phyloP scores from a whole-genome alignment of 225 moss, liverwort and hornwort species.

The Neckera pumila region DNA sequence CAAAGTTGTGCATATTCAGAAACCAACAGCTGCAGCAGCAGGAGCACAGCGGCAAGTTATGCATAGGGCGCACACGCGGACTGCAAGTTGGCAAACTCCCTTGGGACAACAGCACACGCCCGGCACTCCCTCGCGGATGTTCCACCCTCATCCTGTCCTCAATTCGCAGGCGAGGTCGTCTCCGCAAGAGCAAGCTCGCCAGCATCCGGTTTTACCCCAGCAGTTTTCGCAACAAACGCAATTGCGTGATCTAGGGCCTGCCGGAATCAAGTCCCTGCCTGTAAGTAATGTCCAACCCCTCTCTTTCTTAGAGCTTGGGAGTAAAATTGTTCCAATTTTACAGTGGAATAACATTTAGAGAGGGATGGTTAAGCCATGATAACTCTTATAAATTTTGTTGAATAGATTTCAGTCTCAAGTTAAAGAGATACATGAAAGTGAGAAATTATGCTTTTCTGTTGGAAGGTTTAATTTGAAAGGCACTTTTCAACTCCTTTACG shows the following conservation, averaged over 20 bases:
- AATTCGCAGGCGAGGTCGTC: conserved; percentile 25
- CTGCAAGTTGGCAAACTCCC: conserved; percentile 22
- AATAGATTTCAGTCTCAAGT: not conserved
- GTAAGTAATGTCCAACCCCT: conserved; percentile 1
- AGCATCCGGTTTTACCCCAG: conserved; percentile 26
- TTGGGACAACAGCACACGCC: conserved; percentile 34
- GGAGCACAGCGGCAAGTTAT: conserved; percentile 22
- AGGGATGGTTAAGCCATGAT: not conserved
- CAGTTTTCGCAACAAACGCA: conserved; percentile 33
- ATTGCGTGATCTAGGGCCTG: conserved; percentile 21
- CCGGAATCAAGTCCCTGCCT: conserved; percentile 31
- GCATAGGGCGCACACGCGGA: conserved; percentile 33
- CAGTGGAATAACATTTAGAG: not conserved
- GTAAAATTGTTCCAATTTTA: not conserved
- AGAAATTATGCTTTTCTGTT: not conserved
- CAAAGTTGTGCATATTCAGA: conserved; percentile 18
- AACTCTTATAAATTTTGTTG: not conserved
- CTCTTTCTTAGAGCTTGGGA: not conserved
- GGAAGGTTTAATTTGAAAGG: not conserved
- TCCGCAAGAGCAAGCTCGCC: conserved; percentile 36
- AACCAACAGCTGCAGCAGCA: conserved; percentile 7
- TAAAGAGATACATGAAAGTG: not conserved
- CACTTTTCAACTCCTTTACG: not conserved
- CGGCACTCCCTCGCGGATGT: conserved; percentile 39
- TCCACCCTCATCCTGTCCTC: conserved; percentile 29